Conservation (phyloP, 345 rosid genomes). For the Citrus cavaleriei region DNA sequence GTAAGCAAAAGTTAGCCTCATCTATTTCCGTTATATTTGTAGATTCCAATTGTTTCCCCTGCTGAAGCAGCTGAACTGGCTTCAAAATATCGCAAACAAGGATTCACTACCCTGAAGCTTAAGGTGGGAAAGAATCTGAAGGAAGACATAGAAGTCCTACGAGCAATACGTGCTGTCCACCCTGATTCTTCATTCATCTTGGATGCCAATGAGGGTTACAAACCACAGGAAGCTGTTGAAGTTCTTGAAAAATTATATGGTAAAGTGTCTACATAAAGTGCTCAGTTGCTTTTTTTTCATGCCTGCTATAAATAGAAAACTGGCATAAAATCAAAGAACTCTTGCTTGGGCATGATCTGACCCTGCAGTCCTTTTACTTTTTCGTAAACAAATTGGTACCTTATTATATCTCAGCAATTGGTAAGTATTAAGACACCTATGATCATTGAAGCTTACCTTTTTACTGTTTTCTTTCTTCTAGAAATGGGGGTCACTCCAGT, state of each 20-base stretch:
- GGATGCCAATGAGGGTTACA: constrained; percentile 97
- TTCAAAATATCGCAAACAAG: constrained; percentile 57
- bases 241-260: constrained; percentile 77
- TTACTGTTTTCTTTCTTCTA: constrained; percentile 22
- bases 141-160: constrained; percentile 76
- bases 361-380: background rate
- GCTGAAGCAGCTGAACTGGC: constrained; percentile 77
- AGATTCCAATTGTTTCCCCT: constrained; percentile 94
- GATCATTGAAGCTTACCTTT: background rate
- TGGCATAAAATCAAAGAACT: background rate
- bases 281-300: background rate
- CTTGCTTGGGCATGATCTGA: constrained; percentile 5
- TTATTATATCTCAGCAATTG: background rate
- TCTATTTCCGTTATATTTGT: constrained; percentile 15
- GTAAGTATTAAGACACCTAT: background rate
- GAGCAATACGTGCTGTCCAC: constrained; percentile 71
- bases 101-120: constrained; percentile 83
- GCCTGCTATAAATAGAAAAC: background rate
- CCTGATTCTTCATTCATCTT: constrained; percentile 77
- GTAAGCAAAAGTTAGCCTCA: background rate
- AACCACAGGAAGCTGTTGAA: constrained; percentile 66
- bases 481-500: constrained; percentile 86
- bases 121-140: constrained; percentile 84
- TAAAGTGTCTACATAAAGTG: constrained; percentile 17
- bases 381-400: background rate